These are phyloP conservation scores for Rhizopogon parksii DNA, from an alignment of 1,284 basidiomycete species.

Conservation along the genomic window DNA sequence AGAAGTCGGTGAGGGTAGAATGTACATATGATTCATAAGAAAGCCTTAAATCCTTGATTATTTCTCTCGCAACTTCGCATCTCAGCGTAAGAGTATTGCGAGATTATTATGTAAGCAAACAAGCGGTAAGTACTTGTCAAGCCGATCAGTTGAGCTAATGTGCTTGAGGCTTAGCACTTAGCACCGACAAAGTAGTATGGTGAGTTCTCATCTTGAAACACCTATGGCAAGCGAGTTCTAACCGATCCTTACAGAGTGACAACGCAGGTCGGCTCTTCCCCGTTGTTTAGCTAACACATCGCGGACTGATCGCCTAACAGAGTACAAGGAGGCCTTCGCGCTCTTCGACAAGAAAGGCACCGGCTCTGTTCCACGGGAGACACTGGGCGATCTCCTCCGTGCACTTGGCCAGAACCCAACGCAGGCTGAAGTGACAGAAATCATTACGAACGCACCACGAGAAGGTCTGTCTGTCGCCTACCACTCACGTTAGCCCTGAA, in stretches of 20 bases:
- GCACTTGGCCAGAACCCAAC: slow-evolving; percentile 98
- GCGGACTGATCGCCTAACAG: slow-evolving; percentile 33
- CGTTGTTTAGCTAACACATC: background rate
- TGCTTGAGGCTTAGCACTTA: background rate
- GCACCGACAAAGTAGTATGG: slow-evolving; percentile 7
- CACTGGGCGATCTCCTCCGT: slow-evolving; percentile 90
- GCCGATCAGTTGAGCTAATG: too few species aligned
- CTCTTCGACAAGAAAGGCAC: slow-evolving; percentile 97
- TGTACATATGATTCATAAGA: slow-evolving; percentile 43
- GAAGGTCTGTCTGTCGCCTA: slow-evolving; percentile 53
- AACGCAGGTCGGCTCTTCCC: slow-evolving; percentile 45
- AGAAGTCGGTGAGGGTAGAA: slow-evolving; percentile 44
- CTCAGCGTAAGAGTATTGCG: background rate
- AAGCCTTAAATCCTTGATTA: too few species aligned
- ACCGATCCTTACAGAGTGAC: slow-evolving; percentile 39
- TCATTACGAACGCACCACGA: slow-evolving; percentile 66
- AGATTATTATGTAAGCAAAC: background rate
- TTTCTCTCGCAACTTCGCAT: too few species aligned
- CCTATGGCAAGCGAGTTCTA: background rate
- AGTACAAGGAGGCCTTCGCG: slow-evolving; percentile 95
- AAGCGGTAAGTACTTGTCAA: too few species aligned
- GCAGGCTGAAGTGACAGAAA: slow-evolving; percentile 88
- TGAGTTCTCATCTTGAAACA: slow-evolving; percentile 2
- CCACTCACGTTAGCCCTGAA: background rate
- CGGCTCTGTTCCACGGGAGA: slow-evolving; percentile 82